phyloP scores from a whole-genome alignment of 129 eudicot species.

The Tagetes patula region DNA sequence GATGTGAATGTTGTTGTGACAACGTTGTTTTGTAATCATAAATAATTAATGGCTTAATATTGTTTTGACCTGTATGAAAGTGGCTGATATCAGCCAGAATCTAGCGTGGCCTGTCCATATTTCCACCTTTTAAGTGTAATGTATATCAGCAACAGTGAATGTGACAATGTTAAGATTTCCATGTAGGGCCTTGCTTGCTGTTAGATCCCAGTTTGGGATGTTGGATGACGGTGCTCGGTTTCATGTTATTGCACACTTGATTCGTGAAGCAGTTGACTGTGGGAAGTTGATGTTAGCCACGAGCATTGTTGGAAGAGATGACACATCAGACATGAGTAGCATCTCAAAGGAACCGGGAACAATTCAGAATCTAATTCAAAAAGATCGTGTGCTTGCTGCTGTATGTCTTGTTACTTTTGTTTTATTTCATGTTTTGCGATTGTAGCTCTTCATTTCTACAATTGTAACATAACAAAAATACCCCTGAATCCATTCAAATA shows the following conservation, averaged over 20 bases:
- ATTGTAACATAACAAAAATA: not conserved
- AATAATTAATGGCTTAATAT: too few relatives aligned
- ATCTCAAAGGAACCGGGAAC: slow-evolving; percentile 56
- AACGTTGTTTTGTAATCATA: too few relatives aligned
- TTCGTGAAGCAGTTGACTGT: slow-evolving; percentile 89
- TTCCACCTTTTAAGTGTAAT: not conserved
- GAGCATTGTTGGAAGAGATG: slow-evolving; percentile 62
- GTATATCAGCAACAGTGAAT: slow-evolving; percentile 3
- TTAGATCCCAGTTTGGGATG: slow-evolving; percentile 77
- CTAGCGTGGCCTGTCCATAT: slow-evolving; percentile 1
- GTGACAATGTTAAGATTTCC: slow-evolving; percentile 30
- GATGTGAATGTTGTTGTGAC: too few relatives aligned
- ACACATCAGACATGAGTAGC: slow-evolving; percentile 55
- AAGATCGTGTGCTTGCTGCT: slow-evolving; percentile 79
- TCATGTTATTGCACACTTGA: slow-evolving; percentile 84
- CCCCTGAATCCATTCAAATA: not conserved
- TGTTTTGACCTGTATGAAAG: not conserved
- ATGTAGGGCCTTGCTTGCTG: slow-evolving; percentile 82
- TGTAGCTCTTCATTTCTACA: not conserved
- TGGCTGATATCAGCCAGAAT: not conserved
- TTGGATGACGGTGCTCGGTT: slow-evolving; percentile 90
- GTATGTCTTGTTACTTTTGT: slow-evolving; percentile 44
- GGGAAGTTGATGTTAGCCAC: slow-evolving; percentile 84
- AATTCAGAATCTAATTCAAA: slow-evolving; percentile 81
- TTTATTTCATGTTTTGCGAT: slow-evolving; percentile 1